Conservation (phyloP, 2,329 filamentous ascomycete species). For the Acephala macrosclerotiorum region DNA sequence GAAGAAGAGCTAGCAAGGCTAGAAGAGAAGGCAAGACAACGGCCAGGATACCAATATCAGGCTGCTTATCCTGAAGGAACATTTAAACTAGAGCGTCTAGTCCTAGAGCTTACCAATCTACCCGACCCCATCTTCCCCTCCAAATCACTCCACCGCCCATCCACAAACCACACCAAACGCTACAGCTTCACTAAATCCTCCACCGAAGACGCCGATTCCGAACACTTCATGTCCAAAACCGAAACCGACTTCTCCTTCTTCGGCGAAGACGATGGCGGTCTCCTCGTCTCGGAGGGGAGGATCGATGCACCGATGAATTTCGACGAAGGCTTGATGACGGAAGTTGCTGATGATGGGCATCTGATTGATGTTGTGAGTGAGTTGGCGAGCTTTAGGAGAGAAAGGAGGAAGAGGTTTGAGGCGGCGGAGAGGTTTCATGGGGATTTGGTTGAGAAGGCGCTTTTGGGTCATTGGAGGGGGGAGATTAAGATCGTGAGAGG, state of each 20-base stretch:
- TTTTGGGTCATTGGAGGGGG: slow-evolving; percentile 34
- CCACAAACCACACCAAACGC: slow-evolving; percentile 1
- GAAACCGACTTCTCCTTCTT: slow-evolving; percentile 35
- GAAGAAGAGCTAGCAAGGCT: slow-evolving; percentile 32
- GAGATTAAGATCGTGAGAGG: slow-evolving; percentile 31
- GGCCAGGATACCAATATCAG: slow-evolving; percentile 4
- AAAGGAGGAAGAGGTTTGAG: slow-evolving; percentile 28
- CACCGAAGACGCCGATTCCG: slow-evolving; percentile 32
- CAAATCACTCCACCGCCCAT: slow-evolving; percentile 3
- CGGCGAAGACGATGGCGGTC: slow-evolving; percentile 30
- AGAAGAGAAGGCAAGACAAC: slow-evolving; percentile 13
- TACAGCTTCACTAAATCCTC: slow-evolving; percentile 32
- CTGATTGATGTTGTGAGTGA: slow-evolving; percentile 29
- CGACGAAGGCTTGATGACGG: slow-evolving; percentile 22
- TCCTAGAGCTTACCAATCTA: slow-evolving; percentile 29
- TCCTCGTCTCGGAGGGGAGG: slow-evolving; percentile 30
- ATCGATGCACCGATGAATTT: slow-evolving; percentile 20
- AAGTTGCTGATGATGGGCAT: slow-evolving; percentile 12
- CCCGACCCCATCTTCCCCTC: slow-evolving; percentile 19
- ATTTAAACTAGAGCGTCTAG: slow-evolving; percentile 23
- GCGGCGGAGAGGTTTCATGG: slow-evolving; percentile 9
- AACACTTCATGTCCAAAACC: slow-evolving; percentile 29
- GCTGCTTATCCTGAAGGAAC: neutral
- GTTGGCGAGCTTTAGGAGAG: slow-evolving; percentile 25
- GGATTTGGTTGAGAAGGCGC: slow-evolving; percentile 17